phyloP scores from a whole-genome alignment of 805 yeast species.

The Pichia heedii region DNA sequence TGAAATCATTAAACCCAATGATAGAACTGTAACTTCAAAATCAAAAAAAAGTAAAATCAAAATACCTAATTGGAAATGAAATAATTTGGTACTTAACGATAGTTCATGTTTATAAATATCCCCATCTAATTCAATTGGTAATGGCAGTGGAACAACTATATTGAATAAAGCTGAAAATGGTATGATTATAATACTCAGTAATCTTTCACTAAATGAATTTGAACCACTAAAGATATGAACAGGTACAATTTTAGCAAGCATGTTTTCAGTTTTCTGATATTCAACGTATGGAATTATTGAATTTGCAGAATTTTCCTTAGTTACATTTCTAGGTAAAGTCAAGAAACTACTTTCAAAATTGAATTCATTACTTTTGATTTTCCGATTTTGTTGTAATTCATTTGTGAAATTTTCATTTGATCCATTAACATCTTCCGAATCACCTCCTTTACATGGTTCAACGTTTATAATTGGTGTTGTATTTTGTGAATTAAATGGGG shows the following conservation, averaged over 20 bases:
- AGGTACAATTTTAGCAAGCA: constrained; percentile 10
- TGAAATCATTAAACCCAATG: neutral
- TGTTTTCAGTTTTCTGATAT: constrained; percentile 4
- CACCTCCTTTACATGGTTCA: neutral
- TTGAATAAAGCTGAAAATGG: constrained; percentile 22
- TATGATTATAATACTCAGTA: constrained; percentile 15
- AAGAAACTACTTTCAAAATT: no score
- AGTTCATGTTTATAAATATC: constrained; percentile 15
- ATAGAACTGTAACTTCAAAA: neutral
- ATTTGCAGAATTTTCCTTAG: neutral
- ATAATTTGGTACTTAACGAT: constrained; percentile 17
- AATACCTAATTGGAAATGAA: constrained; percentile 23
- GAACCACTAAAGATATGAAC: constrained; percentile 5
- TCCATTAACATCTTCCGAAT: no score
- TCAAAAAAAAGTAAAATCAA: constrained; percentile 7
- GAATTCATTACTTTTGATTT: no score
- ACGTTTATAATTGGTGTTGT: neutral
- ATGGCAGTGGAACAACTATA: constrained; percentile 22
- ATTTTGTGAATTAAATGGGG: neutral
- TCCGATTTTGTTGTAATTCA: no score
- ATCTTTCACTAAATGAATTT: constrained; percentile 17
- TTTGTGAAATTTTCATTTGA: no score
- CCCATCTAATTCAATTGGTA: constrained; percentile 8
- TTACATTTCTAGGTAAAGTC: neutral
- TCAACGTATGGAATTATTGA: constrained; percentile 7